Conservation (phyloP, 2,329 filamentous ascomycete species). For the Aspergillus phoenicis region DNA sequence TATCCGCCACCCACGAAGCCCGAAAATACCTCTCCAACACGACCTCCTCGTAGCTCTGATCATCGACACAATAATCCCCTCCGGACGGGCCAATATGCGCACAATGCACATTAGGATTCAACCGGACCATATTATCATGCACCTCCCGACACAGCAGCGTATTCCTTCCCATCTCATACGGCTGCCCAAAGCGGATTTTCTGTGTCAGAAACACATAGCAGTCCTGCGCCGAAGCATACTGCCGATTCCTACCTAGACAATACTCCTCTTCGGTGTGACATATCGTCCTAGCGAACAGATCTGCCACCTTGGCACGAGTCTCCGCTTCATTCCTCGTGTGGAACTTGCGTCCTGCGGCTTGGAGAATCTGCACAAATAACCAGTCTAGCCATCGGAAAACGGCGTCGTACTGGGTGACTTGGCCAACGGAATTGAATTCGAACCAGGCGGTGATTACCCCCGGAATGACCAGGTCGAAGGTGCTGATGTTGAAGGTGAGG, state of each 20-base stretch:
- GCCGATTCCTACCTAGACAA: conserved; percentile 24
- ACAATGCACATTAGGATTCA: conserved; percentile 30
- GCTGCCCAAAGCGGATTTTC: conserved; percentile 27
- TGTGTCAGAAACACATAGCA: conserved; percentile 26
- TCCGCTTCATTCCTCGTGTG: conserved; percentile 17
- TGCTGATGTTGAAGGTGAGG: conserved; percentile 29
- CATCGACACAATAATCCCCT: conserved; percentile 33
- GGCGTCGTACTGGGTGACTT: conserved; percentile 23
- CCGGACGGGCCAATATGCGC: conserved; percentile 32
- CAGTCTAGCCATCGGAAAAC: conserved; percentile 26
- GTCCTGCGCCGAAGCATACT: conserved; percentile 21
- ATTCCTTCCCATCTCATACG: conserved; percentile 29
- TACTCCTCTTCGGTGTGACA: conserved; percentile 25
- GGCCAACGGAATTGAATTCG: conserved; percentile 13
- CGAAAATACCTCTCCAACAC: conserved; percentile 29
- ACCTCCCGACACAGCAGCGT: conserved; percentile 33
- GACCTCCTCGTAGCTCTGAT: conserved; percentile 26
- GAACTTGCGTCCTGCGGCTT: conserved; percentile 18
- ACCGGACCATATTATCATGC: conserved; percentile 34
- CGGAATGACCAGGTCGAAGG: conserved; percentile 23
- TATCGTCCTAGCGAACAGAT: conserved; percentile 23
- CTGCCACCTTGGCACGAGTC: conserved; percentile 1
- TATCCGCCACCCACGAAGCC: conserved; percentile 29
- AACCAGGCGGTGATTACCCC: conserved; percentile 21
- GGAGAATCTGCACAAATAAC: conserved; percentile 7